A percentile compares a stretch with the other conserved stretches of the same genome.
These are phyloP conservation scores for Arthroderma sp. DNA, from an alignment of 2,329 filamentous ascomycete genomes.

Conservation along the genomic window DNA sequence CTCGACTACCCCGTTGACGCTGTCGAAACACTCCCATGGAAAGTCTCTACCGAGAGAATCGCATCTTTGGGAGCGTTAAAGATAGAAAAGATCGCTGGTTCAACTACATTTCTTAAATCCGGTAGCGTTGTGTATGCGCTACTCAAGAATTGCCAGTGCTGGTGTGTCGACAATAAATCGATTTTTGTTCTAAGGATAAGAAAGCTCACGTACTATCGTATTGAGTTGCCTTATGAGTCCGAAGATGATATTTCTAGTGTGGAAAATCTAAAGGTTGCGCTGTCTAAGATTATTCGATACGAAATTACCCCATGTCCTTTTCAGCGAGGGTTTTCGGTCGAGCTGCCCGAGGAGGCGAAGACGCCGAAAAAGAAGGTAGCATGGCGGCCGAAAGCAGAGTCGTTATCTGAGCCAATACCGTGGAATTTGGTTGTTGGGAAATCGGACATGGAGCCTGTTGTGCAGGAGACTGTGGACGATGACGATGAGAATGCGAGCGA, in stretches of 20 bases:
- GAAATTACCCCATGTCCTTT: conserved; percentile 85
- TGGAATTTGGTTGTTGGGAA: conserved; percentile 5
- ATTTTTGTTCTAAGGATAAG: conserved; percentile 81
- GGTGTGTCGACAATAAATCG: conserved; percentile 75
- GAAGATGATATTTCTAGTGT: conserved; percentile 52
- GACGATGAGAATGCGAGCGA: no score
- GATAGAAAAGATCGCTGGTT: conserved; percentile 75
- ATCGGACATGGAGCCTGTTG: background rate
- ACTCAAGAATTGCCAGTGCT: conserved; percentile 78
- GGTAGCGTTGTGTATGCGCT: conserved; percentile 75
- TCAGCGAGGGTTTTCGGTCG: conserved; percentile 58
- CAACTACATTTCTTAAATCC: conserved; percentile 78
- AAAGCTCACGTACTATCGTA: conserved; percentile 75
- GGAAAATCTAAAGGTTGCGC: conserved; percentile 52
- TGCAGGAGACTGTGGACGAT: background rate
- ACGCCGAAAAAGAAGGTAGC: conserved; percentile 54
- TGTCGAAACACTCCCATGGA: conserved; percentile 57
- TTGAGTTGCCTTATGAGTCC: conserved; percentile 61
- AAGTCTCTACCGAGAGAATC: conserved; percentile 63
- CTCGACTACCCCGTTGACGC: conserved; percentile 38
- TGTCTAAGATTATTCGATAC: conserved; percentile 64
- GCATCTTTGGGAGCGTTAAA: conserved; percentile 69
- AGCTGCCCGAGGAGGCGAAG: conserved; percentile 55
- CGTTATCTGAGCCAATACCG: conserved; percentile 3
- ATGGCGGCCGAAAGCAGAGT: conserved; percentile 46